Evolutionary conservation across 306 rosid species (phyloP), one percentile per base, ranked within the genome.

Genomic region (Chamaecrista fasciculata): DNA sequence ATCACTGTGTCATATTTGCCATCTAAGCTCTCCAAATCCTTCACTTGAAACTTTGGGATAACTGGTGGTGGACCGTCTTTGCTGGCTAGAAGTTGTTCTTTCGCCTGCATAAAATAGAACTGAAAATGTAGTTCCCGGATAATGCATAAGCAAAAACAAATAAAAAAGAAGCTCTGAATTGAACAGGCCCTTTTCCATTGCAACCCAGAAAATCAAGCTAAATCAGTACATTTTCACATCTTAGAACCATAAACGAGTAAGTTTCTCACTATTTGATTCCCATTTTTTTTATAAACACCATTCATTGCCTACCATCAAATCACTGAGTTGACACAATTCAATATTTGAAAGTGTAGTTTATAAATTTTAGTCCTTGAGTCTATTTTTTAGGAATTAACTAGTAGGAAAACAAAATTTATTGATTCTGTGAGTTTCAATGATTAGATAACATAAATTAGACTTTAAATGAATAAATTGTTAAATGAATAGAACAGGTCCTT

Each of bases 21-120:
- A 25, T 84, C 86, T 79, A 94, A 84, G 69, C 98, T 90, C 84
- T 93, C 97, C 36, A 93, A 74, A 81, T 93, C 97, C 23, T 80
- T 88, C 77, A 94, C 97, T 79, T 79, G 81, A 62, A 93, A 93
- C 57, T 79, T 85, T 2, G 98, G 98, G 78, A 90, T 31, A 72
- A 71, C 79, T 7, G 75, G 49, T 2, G 59, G 42, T 33, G 78
- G 3, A 10, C 65, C 84, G 26, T 81, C 77, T 42, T 24, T 73
- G 71, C 85, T 47, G 25, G 59, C 69, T 31, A 37, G 66, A 39
- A 90, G 82, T 42, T 88, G 85, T 60, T 88, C 94, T 76, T 80
- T 80, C 42, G 96, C 96, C 97, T 92, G 83, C 71, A 67, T 6
- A 4, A 11, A 59, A 48, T 31, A 36, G 3, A 57, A 33, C 16